phyloP scores from a whole-genome alignment of 2,329 filamentous ascomycete species.

The Didymella pomorum region DNA sequence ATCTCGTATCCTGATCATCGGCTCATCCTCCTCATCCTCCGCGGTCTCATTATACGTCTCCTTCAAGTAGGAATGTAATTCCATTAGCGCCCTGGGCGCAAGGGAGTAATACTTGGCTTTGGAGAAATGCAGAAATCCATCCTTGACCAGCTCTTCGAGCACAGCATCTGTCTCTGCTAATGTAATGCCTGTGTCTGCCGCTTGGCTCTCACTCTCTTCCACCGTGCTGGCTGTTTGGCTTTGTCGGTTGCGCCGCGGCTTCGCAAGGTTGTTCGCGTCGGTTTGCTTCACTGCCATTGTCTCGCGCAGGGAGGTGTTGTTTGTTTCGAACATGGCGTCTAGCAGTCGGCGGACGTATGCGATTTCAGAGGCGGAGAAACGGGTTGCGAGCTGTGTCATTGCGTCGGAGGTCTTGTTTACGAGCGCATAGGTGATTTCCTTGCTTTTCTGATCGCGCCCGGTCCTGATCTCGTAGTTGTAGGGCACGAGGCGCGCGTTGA shows the following conservation, averaged over 20 bases:
- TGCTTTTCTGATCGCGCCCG: constrained; percentile 71
- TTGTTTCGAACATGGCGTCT: constrained; percentile 89
- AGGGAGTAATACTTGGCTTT: constrained; percentile 75
- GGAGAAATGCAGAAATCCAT: constrained; percentile 87
- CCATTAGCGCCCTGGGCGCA: constrained; percentile 80
- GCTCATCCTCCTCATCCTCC: constrained; percentile 60
- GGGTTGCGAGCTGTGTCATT: constrained; percentile 86
- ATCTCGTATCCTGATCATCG: constrained; percentile 74
- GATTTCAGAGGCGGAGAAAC: constrained; percentile 82
- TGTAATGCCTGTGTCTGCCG: constrained; percentile 65
- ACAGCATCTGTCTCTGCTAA: constrained; percentile 79
- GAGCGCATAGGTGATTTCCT: constrained; percentile 77
- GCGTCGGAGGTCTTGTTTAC: constrained; percentile 82
- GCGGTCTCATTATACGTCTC: constrained; percentile 80
- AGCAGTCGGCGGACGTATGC: constrained; percentile 87
- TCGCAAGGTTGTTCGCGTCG: constrained; percentile 76
- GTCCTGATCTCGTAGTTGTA: constrained; percentile 90
- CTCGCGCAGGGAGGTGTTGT: constrained; percentile 82
- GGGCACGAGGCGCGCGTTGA: constrained; percentile 75
- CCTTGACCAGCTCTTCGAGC: constrained; percentile 72
- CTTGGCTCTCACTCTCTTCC: constrained; percentile 44
- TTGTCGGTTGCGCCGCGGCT: constrained; percentile 45
- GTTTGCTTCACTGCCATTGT: constrained; percentile 82
- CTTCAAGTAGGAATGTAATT: constrained; percentile 83
- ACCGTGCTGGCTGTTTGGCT: constrained; percentile 35